Evolutionary conservation across 192 early-diverging fungal genomes (phyloP).

Genomic region (Entomortierella chlamydospora): DNA sequence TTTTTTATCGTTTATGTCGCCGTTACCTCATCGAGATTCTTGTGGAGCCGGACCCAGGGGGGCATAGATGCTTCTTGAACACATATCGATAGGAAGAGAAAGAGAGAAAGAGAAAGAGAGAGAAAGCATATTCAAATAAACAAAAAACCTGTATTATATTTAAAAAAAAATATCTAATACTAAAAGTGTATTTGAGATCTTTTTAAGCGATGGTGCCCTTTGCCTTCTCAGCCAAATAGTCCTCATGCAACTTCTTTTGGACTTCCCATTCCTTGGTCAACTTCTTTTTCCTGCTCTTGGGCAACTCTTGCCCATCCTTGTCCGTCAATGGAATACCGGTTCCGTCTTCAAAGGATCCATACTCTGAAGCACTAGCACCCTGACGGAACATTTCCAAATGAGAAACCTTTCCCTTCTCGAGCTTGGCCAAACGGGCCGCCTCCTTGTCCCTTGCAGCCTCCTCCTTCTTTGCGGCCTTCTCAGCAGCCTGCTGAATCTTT

Average conservation of each 20-base stretch:
- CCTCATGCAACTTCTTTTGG: slow-evolving; percentile 91
- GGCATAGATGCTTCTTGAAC: not conserved
- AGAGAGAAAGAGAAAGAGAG: not conserved
- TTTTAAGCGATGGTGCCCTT: slow-evolving; percentile 42
- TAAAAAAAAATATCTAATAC: not conserved
- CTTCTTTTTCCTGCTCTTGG: slow-evolving; percentile 90
- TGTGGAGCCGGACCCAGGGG: not conserved
- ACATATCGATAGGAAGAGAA: not conserved
- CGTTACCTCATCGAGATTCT: not conserved
- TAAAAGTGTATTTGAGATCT: not conserved
- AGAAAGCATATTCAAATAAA: not conserved
- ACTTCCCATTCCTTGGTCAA: slow-evolving; percentile 86
- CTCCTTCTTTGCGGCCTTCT: slow-evolving; percentile 72
- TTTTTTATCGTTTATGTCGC: not conserved
- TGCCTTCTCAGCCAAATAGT: slow-evolving; percentile 71
- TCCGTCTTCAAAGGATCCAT: slow-evolving; percentile 46
- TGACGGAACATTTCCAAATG: slow-evolving; percentile 87
- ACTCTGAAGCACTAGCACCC: slow-evolving; percentile 36
- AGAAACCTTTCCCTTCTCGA: slow-evolving; percentile 82
- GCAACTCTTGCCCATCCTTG: slow-evolving; percentile 81
- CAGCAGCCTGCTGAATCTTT: slow-evolving; percentile 73
- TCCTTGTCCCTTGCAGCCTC: slow-evolving; percentile 69
- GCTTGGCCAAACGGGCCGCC: slow-evolving; percentile 71
- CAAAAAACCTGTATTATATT: slow-evolving; percentile 17
- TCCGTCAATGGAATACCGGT: slow-evolving; percentile 89